These are phyloP conservation scores for Lablab purpureus DNA, from an alignment of 306 rosid genomes.

Conservation along the genomic window DNA sequence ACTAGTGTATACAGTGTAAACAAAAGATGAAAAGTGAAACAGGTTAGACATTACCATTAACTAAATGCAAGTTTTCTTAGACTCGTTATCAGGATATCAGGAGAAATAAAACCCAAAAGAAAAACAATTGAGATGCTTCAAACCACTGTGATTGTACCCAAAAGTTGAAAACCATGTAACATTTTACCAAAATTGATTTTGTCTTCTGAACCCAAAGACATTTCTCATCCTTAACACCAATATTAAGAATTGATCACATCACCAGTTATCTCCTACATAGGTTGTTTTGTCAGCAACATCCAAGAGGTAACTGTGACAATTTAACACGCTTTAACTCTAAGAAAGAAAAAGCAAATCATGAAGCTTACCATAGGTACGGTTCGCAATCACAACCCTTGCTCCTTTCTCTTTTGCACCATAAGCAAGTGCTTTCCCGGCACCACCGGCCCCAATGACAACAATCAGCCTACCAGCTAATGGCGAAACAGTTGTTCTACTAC, in stretches of 20 bases:
- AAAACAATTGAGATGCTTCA: conserved; percentile 11
- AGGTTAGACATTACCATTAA: neutral
- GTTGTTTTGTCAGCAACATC: conserved; percentile 24
- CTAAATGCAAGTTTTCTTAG: conserved; percentile 14
- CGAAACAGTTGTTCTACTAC: conserved; percentile 54
- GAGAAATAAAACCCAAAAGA: conserved; percentile 15
- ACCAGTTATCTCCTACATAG: conserved; percentile 33
- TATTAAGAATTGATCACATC: conserved; percentile 24
- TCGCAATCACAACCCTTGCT: conserved; percentile 87
- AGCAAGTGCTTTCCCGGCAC: conserved; percentile 93
- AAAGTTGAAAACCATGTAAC: neutral
- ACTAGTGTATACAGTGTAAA: conserved; percentile 14
- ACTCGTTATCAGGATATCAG: conserved; percentile 3
- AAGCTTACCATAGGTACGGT: conserved; percentile 86
- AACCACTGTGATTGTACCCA: conserved; percentile 19
- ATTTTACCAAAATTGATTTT: conserved; percentile 15
- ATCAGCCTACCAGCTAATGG: conserved; percentile 87
- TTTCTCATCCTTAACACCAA: conserved; percentile 27
- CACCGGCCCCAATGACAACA: conserved; percentile 97
- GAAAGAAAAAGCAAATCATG: conserved; percentile 30
- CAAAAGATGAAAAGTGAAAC: conserved; percentile 14
- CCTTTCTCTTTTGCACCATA: conserved; percentile 96
- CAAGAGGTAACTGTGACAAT: conserved; percentile 31
- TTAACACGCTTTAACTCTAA: conserved; percentile 46
- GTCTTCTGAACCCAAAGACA: conserved; percentile 11